A percentile compares a stretch with the other conserved stretches of the same genome.
phyloP scores from a whole-genome alignment of 2,329 filamentous ascomycete species.

The Fusarium longipes region DNA sequence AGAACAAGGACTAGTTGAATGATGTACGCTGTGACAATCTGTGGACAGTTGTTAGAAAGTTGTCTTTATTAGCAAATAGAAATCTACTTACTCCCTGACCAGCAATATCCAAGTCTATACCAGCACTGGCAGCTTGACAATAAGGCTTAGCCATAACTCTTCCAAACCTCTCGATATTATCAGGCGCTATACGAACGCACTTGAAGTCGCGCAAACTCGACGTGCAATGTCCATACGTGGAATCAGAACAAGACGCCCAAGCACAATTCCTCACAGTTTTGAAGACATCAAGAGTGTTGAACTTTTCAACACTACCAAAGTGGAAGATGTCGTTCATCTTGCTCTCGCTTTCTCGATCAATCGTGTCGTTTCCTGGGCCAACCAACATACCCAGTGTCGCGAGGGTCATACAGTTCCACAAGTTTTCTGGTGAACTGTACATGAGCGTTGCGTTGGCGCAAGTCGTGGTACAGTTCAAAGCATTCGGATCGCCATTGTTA shows the following conservation, averaged over 20 bases:
- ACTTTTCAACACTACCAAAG: background rate
- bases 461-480: background rate
- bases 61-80: fast-evolving
- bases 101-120: background rate
- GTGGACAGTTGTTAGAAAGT: fast-evolving
- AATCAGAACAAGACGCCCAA: conserved; percentile 4
- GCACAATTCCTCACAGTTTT: background rate
- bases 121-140: background rate
- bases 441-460: background rate
- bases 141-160: background rate
- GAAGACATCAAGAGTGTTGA: background rate
- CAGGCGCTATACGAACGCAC: background rate
- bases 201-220: background rate
- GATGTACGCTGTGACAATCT: conserved; percentile 3
- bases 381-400: background rate
- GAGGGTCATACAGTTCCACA: background rate
- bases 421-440: background rate
- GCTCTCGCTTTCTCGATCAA: background rate
- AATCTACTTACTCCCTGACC: background rate
- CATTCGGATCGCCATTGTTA: background rate
- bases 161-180: background rate
- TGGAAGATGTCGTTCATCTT: background rate
- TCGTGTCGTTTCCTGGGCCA: background rate
- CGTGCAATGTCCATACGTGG: background rate
- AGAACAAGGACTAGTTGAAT: background rate